Conservation (phyloP, 495 filamentous ascomycete genomes). For the Aspergillus biplanus region DNA sequence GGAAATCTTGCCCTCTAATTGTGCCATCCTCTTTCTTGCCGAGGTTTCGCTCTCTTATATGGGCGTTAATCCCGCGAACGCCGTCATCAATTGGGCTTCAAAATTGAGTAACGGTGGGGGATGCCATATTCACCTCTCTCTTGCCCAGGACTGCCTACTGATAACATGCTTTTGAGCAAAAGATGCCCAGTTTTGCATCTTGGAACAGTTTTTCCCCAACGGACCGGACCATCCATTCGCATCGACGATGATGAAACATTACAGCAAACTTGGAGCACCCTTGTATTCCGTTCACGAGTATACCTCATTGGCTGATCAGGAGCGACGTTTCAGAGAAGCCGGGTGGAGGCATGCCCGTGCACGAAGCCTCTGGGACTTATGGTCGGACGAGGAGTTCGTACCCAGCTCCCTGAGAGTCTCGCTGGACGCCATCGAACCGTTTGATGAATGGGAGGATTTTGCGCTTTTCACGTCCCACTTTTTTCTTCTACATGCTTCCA, state of each 20-base stretch:
- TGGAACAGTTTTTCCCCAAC: slow-evolving; percentile 85
- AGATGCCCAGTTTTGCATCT: slow-evolving; percentile 72
- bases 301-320: slow-evolving; percentile 65
- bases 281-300: slow-evolving; percentile 73
- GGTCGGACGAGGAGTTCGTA: slow-evolving; percentile 69
- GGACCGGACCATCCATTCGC: slow-evolving; percentile 82
- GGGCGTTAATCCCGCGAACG: slow-evolving; percentile 73
- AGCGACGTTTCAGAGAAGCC: slow-evolving; percentile 61
- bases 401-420: slow-evolving; percentile 52
- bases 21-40: slow-evolving; percentile 74
- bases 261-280: slow-evolving; percentile 76
- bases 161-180: neutral
- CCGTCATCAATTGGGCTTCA: slow-evolving; percentile 71
- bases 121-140: too few relatives aligned
- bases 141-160: neutral
- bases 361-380: slow-evolving; percentile 77
- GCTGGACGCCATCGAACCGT: slow-evolving; percentile 74
- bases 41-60: slow-evolving; percentile 94
- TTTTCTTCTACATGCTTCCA: slow-evolving; percentile 72
- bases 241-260: slow-evolving; percentile 83
- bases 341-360: slow-evolving; percentile 67
- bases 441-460: slow-evolving; percentile 97
- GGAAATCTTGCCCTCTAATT: slow-evolving; percentile 57
- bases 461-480: slow-evolving; percentile 85
- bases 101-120: slow-evolving; percentile 61